A percentile compares a stretch with the other conserved stretches of the same genome.
Evolutionary conservation across 306 rosid species (phyloP).

Genomic region (Alnus rubra): DNA sequence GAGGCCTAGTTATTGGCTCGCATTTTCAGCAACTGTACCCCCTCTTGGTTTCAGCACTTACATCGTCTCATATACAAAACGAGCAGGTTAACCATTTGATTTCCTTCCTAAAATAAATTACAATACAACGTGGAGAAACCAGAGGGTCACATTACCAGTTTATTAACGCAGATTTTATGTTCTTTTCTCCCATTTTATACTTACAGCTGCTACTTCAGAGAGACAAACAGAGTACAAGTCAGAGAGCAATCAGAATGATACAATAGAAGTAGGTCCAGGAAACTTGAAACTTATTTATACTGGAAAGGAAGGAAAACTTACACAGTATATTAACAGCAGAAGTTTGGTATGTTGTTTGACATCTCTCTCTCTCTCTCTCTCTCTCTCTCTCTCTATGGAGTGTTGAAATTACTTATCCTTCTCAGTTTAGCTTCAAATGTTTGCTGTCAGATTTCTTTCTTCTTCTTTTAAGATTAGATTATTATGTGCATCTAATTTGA

Average conservation of each 20-base stretch:
- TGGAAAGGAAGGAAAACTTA: constrained; percentile 34
- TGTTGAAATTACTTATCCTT: too few relatives aligned
- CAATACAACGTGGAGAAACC: not conserved
- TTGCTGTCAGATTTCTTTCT: not conserved
- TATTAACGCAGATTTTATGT: constrained; percentile 16
- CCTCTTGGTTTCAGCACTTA: constrained; percentile 60
- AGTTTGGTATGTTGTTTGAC: constrained; percentile 37
- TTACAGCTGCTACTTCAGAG: constrained; percentile 49
- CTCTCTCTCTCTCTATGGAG: too few relatives aligned
- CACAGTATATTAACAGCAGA: constrained; percentile 40
- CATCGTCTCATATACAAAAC: constrained; percentile 37
- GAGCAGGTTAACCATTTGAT: constrained; percentile 32
- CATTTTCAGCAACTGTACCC: constrained; percentile 49
- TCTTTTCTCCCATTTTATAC: constrained; percentile 22
- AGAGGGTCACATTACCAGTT: constrained; percentile 18
- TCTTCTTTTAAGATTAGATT: too few relatives aligned
- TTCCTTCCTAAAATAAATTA: not conserved
- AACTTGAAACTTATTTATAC: constrained; percentile 49
- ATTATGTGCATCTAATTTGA: too few relatives aligned
- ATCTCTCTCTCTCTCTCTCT: too few relatives aligned
- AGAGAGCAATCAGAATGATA: constrained; percentile 32
- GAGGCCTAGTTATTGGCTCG: constrained; percentile 55
- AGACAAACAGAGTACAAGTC: constrained; percentile 32
- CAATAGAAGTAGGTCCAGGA: constrained; percentile 50
- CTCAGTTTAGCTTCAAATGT: constrained; percentile 1